These are phyloP conservation scores for Diaporthe batatas DNA, from an alignment of 2,329 filamentous ascomycete genomes.

Conservation along the genomic window DNA sequence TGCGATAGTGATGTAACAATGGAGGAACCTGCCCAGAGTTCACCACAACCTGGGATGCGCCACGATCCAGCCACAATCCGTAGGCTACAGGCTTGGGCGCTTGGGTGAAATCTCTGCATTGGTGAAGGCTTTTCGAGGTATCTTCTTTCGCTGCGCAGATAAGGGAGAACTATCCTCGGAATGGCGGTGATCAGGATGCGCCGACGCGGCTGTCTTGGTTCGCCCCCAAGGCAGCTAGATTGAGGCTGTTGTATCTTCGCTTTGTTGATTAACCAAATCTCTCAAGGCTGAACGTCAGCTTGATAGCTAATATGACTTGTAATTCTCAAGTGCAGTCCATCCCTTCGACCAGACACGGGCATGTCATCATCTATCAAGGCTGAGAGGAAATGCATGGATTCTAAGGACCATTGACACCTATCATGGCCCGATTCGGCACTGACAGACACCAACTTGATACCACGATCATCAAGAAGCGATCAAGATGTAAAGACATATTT, in stretches of 20 bases:
- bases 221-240: no score
- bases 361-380: neutral
- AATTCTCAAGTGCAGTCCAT: no score
- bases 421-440: neutral
- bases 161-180: no score
- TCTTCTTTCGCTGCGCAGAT: neutral
- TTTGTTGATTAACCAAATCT: neutral
- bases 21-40: neutral
- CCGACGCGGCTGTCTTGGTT: neutral
- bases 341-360: neutral
- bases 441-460: neutral
- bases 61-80: neutral
- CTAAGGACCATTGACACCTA: neutral
- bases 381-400: neutral
- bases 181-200: neutral
- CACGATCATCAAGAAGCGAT: no score
- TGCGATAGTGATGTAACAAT: neutral
- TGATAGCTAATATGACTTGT: no score
- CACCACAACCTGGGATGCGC: neutral
- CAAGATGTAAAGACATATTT: neutral
- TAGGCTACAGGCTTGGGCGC: neutral
- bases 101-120: neutral
- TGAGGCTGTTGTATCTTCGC: neutral
- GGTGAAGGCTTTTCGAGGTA: neutral
- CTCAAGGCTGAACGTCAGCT: neutral